phyloP scores from a whole-genome alignment of 352 stramenopile species.

The Phytophthora palmivora region DNA sequence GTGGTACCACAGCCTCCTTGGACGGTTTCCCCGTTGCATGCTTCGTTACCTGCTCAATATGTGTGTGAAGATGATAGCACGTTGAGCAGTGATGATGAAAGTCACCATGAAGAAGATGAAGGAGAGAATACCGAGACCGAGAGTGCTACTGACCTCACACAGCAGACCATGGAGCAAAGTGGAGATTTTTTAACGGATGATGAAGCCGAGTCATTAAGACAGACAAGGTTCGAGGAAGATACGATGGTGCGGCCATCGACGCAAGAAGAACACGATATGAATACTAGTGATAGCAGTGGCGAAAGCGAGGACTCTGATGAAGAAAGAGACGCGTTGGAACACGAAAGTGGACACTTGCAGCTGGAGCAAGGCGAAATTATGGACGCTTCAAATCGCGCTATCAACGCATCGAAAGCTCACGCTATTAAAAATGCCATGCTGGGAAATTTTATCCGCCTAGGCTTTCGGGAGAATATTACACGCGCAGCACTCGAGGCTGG shows the following conservation, averaged over 20 bases:
- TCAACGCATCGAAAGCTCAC: conserved; percentile 71
- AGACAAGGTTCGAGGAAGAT: too few relatives aligned
- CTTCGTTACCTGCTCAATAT: conserved; percentile 13
- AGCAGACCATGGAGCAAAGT: conserved; percentile 6
- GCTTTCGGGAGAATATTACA: conserved; percentile 55
- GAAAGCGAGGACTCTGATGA: conserved; percentile 15
- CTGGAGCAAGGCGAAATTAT: conserved; percentile 38
- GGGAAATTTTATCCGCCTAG: conserved; percentile 50
- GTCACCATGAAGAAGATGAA: conserved; percentile 23
- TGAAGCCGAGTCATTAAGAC: conserved; percentile 5
- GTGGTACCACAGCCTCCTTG: neutral
- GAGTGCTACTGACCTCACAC: conserved; percentile 6
- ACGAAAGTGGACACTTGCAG: conserved; percentile 10
- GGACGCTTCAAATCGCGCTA: conserved; percentile 57
- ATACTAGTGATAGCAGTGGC: conserved; percentile 3
- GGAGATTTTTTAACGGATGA: conserved; percentile 14
- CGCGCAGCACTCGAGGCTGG: conserved; percentile 62
- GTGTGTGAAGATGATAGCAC: conserved; percentile 31
- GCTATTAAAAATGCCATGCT: conserved; percentile 69
- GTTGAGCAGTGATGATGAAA: conserved; percentile 30
- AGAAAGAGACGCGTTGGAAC: conserved; percentile 2
- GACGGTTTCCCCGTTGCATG: conserved; percentile 8
- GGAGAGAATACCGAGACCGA: conserved; percentile 27
- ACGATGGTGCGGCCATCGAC: neutral
- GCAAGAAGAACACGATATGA: conserved; percentile 4